Evolutionary conservation across 257 asterid species (phyloP).

Genomic region (Fraxinus americana): DNA sequence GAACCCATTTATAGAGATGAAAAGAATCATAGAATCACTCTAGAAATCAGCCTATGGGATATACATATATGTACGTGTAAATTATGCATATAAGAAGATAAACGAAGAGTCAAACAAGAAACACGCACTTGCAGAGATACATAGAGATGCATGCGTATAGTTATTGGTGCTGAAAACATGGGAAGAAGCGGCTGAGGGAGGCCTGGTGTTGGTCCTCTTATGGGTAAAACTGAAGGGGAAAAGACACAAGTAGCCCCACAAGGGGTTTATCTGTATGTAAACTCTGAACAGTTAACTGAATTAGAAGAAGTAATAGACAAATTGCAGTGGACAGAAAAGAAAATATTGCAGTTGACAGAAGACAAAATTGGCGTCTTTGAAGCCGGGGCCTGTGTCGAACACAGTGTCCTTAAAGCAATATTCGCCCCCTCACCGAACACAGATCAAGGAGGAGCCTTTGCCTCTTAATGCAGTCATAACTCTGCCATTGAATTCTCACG

Average conservation of each 20-base stretch:
- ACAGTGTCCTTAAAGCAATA: too few species aligned
- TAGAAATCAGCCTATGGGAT: constrained; percentile 43
- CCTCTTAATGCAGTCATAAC: too few species aligned
- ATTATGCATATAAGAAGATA: constrained; percentile 28
- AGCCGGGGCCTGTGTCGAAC: too few species aligned
- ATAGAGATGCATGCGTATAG: constrained; percentile 74
- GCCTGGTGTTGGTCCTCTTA: constrained; percentile 32
- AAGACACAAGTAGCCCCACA: constrained; percentile 61
- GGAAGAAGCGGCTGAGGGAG: constrained; percentile 64
- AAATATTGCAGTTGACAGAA: too few species aligned
- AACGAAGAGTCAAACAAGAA: constrained; percentile 56
- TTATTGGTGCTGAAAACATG: constrained; percentile 95
- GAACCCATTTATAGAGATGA: constrained; percentile 34
- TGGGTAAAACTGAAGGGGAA: constrained; percentile 23
- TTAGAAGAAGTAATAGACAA: too few species aligned
- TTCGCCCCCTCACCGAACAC: too few species aligned
- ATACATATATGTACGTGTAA: constrained; percentile 33
- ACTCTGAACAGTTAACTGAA: too few species aligned
- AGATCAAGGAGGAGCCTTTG: too few species aligned
- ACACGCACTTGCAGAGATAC: background rate
- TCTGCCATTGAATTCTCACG: too few species aligned
- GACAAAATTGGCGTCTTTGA: too few species aligned
- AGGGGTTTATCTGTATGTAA: constrained; percentile 34
- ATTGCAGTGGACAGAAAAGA: too few species aligned
- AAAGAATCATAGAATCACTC: constrained; percentile 19